Evolutionary conservation across 345 rosid genomes (phyloP).

Genomic region (Populus simonii): DNA sequence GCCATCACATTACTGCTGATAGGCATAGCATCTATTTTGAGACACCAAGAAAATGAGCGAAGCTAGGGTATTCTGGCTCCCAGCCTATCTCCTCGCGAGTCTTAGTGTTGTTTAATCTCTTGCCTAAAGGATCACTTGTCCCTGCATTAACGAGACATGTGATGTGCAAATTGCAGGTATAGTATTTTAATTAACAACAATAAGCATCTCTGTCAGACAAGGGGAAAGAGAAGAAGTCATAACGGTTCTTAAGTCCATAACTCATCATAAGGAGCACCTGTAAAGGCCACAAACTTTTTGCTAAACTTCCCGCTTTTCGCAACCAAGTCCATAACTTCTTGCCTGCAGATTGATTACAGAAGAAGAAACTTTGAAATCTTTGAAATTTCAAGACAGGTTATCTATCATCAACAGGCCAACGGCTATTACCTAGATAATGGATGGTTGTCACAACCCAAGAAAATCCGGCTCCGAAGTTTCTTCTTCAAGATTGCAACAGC

Average conservation of each 20-base stretch:
- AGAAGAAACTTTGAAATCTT: background rate
- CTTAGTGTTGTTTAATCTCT: slow-evolving; percentile 71
- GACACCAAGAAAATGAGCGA: slow-evolving; percentile 69
- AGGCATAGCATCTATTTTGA: background rate
- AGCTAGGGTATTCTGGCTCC: slow-evolving; percentile 88
- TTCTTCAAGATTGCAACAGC: slow-evolving; percentile 76
- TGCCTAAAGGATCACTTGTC: slow-evolving; percentile 73
- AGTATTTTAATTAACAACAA: background rate
- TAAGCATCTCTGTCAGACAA: background rate
- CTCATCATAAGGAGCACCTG: slow-evolving; percentile 39
- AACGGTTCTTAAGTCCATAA: background rate
- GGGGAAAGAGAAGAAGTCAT: background rate
- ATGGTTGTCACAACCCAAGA: slow-evolving; percentile 95
- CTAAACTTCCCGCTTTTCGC: slow-evolving; percentile 65
- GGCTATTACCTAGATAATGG: slow-evolving; percentile 84
- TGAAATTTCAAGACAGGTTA: background rate
- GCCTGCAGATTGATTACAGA: slow-evolving; percentile 45
- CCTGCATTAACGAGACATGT: slow-evolving; percentile 46
- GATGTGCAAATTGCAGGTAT: background rate
- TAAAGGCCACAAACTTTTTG: slow-evolving; percentile 68
- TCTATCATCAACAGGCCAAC: background rate
- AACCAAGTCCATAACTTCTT: slow-evolving; percentile 86
- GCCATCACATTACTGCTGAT: background rate
- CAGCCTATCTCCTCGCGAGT: slow-evolving; percentile 77
- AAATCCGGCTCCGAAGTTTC: slow-evolving; percentile 55